phyloP scores from a whole-genome alignment of 495 filamentous ascomycete species.

The Aspergillus homomorphus region DNA sequence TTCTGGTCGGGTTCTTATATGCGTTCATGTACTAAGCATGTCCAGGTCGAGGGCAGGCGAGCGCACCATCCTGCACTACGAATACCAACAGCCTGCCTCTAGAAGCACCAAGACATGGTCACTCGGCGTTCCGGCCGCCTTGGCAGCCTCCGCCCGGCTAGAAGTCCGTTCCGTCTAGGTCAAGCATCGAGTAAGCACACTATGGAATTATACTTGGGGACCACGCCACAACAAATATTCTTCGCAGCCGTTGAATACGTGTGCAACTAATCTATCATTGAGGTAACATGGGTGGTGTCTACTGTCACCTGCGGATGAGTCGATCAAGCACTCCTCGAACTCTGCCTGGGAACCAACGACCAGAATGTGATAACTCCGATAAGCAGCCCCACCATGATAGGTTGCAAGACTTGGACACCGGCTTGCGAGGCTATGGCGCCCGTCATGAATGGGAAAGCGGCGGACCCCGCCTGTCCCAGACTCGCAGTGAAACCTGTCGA shows the following conservation, averaged over 20 bases:
- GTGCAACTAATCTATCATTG: not conserved
- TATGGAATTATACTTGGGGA: not conserved
- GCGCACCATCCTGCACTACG: too few relatives aligned
- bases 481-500: slow-evolving; percentile 43
- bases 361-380: slow-evolving; percentile 40
- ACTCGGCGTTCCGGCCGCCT: too few relatives aligned
- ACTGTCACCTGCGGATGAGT: not conserved
- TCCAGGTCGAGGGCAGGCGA: too few relatives aligned
- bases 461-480: slow-evolving; percentile 47
- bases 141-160: too few relatives aligned
- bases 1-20: not conserved
- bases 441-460: slow-evolving; percentile 49
- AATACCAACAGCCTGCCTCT: too few relatives aligned
- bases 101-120: too few relatives aligned
- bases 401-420: slow-evolving; percentile 49
- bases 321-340: slow-evolving; percentile 9
- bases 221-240: not conserved
- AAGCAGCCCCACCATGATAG: slow-evolving; percentile 48
- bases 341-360: slow-evolving; percentile 39
- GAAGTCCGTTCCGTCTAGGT: too few relatives aligned
- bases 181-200: not conserved
- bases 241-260: not conserved
- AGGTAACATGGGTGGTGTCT: not conserved
- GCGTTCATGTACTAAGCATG: not conserved
- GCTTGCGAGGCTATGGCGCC: slow-evolving; percentile 44